A percentile compares a stretch with the other conserved stretches of the same genome.
phyloP scores from a whole-genome alignment of 495 filamentous ascomycete species.

The Clavariopsis aquatica region DNA sequence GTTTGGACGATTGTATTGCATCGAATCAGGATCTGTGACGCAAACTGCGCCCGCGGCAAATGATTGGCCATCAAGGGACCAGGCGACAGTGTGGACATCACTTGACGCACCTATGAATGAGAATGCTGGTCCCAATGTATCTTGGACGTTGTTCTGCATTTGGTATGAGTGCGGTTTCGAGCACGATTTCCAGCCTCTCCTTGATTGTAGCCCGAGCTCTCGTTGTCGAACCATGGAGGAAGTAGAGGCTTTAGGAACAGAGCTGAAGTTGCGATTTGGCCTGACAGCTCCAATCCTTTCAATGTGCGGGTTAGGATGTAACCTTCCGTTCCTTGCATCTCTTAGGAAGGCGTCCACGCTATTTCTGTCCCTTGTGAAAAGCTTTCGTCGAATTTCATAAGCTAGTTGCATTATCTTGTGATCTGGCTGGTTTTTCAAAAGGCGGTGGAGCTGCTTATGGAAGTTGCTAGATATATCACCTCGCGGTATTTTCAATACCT shows the following conservation, averaged over 20 bases:
- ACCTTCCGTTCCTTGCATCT: conserved; percentile 20
- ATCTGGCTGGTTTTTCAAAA: conserved; percentile 21
- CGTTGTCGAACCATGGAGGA: conserved; percentile 40
- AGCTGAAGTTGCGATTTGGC: conserved; percentile 4
- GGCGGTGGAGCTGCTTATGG: conserved; percentile 21
- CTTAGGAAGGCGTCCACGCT: conserved; percentile 34
- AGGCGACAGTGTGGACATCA: conserved; percentile 60
- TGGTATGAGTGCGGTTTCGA: conserved; percentile 32
- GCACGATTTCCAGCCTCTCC: conserved; percentile 28
- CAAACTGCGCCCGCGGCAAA: conserved; percentile 66
- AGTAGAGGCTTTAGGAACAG: conserved; percentile 7
- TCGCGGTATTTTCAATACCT: background rate
- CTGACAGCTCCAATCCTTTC: conserved; percentile 26
- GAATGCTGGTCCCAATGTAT: conserved; percentile 36
- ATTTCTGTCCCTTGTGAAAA: conserved; percentile 10
- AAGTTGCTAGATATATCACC: background rate
- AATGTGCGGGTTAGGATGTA: conserved; percentile 15
- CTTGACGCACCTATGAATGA: conserved; percentile 51
- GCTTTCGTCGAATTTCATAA: conserved; percentile 15
- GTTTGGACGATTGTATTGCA: conserved; percentile 79
- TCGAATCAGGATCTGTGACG: conserved; percentile 70
- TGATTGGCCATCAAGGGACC: conserved; percentile 52
- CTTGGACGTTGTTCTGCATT: conserved; percentile 34
- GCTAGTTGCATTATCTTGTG: conserved; percentile 11
- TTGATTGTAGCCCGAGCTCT: conserved; percentile 38